A percentile compares a stretch with the other conserved stretches of the same genome.
phyloP scores from a whole-genome alignment of 2,329 filamentous ascomycete genomes.

The Leptographium galeiforme region DNA sequence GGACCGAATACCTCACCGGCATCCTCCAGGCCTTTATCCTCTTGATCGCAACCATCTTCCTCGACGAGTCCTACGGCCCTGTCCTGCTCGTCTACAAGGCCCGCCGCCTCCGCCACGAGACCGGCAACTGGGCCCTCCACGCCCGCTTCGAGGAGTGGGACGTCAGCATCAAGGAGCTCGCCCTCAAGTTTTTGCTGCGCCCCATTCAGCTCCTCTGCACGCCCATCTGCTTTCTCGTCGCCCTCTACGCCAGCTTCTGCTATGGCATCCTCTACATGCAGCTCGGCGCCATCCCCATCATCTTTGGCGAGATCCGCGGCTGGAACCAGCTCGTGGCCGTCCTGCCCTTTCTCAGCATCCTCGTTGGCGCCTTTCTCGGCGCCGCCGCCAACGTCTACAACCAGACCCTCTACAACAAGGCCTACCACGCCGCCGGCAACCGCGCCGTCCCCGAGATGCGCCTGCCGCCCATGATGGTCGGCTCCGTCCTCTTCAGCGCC shows the following conservation, averaged over 20 bases:
- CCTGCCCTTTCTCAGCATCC: too few relatives aligned
- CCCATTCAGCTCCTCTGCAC: slow-evolving; percentile 5
- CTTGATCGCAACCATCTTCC: slow-evolving; percentile 40
- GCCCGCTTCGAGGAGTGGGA: slow-evolving; percentile 37
- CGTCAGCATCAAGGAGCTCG: neutral
- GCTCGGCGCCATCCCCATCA: too few relatives aligned
- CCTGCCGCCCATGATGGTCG: slow-evolving; percentile 27
- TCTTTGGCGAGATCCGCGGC: too few relatives aligned
- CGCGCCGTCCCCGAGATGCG: slow-evolving; percentile 26
- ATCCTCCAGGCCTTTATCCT: slow-evolving; percentile 44
- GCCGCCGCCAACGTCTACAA: too few relatives aligned
- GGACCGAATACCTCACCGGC: slow-evolving; percentile 54
- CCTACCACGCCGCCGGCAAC: slow-evolving; percentile 23
- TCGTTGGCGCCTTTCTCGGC: slow-evolving; percentile 28
- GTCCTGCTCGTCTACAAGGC: slow-evolving; percentile 24
- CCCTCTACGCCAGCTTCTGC: too few relatives aligned
- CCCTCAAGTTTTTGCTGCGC: slow-evolving; percentile 24
- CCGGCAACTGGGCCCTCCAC: slow-evolving; percentile 33
- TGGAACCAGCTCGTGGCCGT: too few relatives aligned
- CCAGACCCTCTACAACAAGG: too few relatives aligned
- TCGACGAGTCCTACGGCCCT: slow-evolving; percentile 26
- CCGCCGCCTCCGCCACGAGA: slow-evolving; percentile 38
- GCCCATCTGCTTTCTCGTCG: too few relatives aligned
- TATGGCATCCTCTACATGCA: too few relatives aligned
- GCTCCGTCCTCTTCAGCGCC: slow-evolving; percentile 25